Evolutionary conservation across 163 green algal genomes (phyloP).

Genomic region (Scenedesmus sp.): DNA sequence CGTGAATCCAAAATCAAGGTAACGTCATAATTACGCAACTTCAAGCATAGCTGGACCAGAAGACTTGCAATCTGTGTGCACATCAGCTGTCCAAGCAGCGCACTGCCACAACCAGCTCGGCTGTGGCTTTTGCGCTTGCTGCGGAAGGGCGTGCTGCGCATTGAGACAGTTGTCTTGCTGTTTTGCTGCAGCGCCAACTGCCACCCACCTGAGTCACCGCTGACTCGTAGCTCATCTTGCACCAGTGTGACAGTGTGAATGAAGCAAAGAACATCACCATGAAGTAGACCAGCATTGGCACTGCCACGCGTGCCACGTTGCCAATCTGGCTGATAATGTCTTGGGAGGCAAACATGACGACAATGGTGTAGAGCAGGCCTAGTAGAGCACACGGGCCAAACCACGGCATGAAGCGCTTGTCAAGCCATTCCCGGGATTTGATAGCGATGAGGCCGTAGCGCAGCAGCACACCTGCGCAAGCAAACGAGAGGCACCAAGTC

Average conservation of each 20-base stretch:
- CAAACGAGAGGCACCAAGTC: not conserved
- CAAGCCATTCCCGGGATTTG: constrained; percentile 49
- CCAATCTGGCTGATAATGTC: constrained; percentile 49
- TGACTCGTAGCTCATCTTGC: constrained; percentile 49
- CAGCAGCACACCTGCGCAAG: constrained; percentile 52
- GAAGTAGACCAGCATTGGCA: constrained; percentile 69
- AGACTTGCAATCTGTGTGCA: too few species aligned
- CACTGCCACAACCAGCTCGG: not conserved
- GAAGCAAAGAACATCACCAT: constrained; percentile 54
- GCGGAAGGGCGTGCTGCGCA: not conserved
- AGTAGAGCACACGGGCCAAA: constrained; percentile 64
- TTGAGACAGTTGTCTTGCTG: not conserved
- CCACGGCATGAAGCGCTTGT: constrained; percentile 64
- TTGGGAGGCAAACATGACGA: constrained; percentile 64
- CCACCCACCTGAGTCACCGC: constrained; percentile 48
- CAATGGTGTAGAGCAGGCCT: constrained; percentile 69
- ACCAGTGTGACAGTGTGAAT: constrained; percentile 30
- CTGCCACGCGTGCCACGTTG: constrained; percentile 50
- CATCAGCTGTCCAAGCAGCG: too few species aligned
- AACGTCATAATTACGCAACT: too few species aligned
- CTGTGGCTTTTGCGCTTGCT: not conserved
- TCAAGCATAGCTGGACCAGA: too few species aligned
- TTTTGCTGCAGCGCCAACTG: not conserved
- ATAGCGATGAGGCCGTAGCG: constrained; percentile 52
- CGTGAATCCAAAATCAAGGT: too few species aligned